Base-by-base conservation (phyloP, 805 yeast species). In the Myxozyma sirexii region DNA sequence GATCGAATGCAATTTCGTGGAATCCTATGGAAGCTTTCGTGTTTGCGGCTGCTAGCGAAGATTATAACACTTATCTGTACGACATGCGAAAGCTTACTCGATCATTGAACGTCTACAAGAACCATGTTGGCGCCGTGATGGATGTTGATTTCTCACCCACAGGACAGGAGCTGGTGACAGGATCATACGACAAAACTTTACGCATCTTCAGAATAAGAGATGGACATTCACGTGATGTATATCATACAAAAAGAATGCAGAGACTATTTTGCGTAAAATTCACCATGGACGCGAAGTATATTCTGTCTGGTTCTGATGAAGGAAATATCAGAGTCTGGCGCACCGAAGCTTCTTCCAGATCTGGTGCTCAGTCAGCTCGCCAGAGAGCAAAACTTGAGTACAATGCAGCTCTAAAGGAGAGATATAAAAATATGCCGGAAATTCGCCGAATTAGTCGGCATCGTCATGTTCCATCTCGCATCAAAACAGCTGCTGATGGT, bases 231-330 rank as follows among this genome's bases (percentile, higher is more conserved):
- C 81, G 97, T 63, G 99, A 94, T 70, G 82, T 96, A 45, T 94
- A 94, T 73, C 99, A 94, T 70, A 94, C 99, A 13, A 91, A 90
- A 77, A 83, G 99, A 72, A 94, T 94, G 99, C 99, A 94, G 77
- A 86, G 93, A 60, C 88, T 94, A 10, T 90, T 91, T 74, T 82
- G 88, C 57, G 90, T 87, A 42, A 85, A 86, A 65, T 96, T 80
- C 74, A 83, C 97, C 7, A 90, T 90, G 83, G 99, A 94, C 75
- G 82, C 96, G 56, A 84, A 86, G 70, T 94, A 90, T 75, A 83
- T 94, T 37, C 75, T 92, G 53, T 84, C 90, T 60, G 99, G 97
- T 19, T 89, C 97, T 1, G 99, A 94, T 74, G 99, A 94, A 73
- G 96, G 97, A 67, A 96, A 96, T 74, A 84, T 96, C 29, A 81